A percentile compares a stretch with the other conserved stretches of the same genome.
Conservation (phyloP, 2,329 filamentous ascomycete genomes). For the Pezizomycotina sp. region DNA sequence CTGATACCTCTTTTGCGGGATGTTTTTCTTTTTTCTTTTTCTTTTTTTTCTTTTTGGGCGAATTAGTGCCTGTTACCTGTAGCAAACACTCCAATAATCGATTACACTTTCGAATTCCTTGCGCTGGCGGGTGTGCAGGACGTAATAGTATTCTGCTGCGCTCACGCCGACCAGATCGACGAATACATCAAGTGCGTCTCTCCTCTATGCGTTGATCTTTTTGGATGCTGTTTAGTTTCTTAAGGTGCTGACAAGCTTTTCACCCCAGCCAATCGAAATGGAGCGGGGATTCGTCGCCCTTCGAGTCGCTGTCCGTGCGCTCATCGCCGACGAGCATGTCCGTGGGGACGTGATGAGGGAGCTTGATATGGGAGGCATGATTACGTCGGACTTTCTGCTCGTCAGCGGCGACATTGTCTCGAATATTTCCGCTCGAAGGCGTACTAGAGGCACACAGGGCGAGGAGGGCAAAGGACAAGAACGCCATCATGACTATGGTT, state of each 20-base stretch:
- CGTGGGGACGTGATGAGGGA: conserved; percentile 91
- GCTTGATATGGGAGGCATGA: conserved; percentile 67
- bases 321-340: conserved; percentile 67
- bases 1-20: neutral
- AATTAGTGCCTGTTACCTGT: conserved; percentile 73
- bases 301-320: conserved; percentile 63
- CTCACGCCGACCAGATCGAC: conserved; percentile 75
- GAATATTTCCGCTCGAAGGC: conserved; percentile 67
- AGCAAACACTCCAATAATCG: conserved; percentile 85
- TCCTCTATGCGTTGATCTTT: neutral
- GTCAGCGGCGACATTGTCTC: conserved; percentile 87
- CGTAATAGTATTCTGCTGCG: conserved; percentile 79
- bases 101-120: conserved; percentile 93
- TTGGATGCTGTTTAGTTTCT: conserved; percentile 6
- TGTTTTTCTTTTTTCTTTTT: conserved; percentile 8
- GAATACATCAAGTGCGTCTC: conserved; percentile 50
- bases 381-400: conserved; percentile 78
- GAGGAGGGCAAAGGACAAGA: conserved; percentile 67
- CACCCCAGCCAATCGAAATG: too few relatives aligned
- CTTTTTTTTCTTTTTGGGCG: conserved; percentile 13
- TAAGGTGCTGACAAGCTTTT: too few relatives aligned
- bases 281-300: conserved; percentile 57
- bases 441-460: conserved; percentile 64
- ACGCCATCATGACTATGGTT: conserved; percentile 96
- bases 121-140: conserved; percentile 91